Evolutionary conservation across 208 protist genomes (phyloP).

Genomic region (Eutreptiella sp.): DNA sequence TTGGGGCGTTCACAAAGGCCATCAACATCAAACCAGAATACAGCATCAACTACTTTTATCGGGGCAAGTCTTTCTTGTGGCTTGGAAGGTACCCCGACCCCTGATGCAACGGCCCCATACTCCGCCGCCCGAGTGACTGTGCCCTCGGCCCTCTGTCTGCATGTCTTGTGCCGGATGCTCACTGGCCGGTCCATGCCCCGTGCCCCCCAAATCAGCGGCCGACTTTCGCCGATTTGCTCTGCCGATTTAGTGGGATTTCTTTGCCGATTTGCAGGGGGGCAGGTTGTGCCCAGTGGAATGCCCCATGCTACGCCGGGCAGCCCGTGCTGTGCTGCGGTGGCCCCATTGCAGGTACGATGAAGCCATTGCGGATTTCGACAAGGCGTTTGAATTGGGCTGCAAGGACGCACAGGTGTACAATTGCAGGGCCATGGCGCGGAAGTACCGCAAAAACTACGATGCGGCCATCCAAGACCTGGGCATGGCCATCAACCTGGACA

Average conservation of each 20-base stretch:
- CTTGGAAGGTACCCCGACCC: too few species aligned
- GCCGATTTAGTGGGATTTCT: too few species aligned
- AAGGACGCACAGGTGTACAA: slow-evolving; percentile 43
- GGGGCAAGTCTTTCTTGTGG: slow-evolving; percentile 40
- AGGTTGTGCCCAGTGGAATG: too few species aligned
- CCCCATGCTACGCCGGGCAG: neutral
- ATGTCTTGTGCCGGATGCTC: too few species aligned
- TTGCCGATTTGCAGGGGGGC: too few species aligned
- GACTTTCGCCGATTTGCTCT: too few species aligned
- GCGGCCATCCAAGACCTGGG: slow-evolving; percentile 31
- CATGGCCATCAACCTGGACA: slow-evolving; percentile 30
- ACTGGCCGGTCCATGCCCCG: too few species aligned
- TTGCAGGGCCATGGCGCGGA: slow-evolving; percentile 46
- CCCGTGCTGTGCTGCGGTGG: neutral
- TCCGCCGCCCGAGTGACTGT: too few species aligned
- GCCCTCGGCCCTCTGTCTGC: too few species aligned
- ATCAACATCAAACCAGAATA: slow-evolving; percentile 41
- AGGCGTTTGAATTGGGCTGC: slow-evolving; percentile 35
- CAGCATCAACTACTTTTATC: slow-evolving; percentile 45
- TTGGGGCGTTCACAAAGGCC: slow-evolving; percentile 57
- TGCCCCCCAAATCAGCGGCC: too few species aligned
- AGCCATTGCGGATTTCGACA: slow-evolving; percentile 40
- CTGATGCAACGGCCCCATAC: too few species aligned
- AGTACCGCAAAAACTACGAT: slow-evolving; percentile 35
- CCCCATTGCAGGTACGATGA: slow-evolving; percentile 37